phyloP scores from a whole-genome alignment of 108 stramenopile species.

The Craspedostauros australis region DNA sequence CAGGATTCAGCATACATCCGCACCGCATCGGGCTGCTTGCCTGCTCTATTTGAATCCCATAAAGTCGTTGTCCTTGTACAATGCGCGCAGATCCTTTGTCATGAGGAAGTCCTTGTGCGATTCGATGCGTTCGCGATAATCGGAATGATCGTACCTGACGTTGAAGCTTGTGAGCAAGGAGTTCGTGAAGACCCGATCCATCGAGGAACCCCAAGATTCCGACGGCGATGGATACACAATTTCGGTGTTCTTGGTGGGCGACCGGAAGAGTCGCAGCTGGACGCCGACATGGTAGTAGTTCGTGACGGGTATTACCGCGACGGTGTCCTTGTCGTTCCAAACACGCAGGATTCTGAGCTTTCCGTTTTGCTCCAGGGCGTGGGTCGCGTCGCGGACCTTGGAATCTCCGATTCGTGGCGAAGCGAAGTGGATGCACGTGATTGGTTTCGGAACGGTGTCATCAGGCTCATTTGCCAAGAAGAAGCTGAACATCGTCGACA shows the following conservation, averaged over 20 bases:
- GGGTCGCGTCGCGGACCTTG: slow-evolving; percentile 27
- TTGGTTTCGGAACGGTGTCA: slow-evolving; percentile 23
- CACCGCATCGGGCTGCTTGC: too few species aligned
- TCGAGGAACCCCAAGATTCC: not conserved
- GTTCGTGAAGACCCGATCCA: not conserved
- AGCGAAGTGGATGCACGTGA: slow-evolving; percentile 51
- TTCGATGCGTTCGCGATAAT: slow-evolving; percentile 1
- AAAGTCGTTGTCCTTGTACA: not conserved
- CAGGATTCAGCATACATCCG: too few species aligned
- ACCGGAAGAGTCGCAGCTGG: not conserved
- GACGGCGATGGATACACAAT: not conserved
- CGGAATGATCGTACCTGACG: not conserved
- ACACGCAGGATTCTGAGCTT: slow-evolving; percentile 43
- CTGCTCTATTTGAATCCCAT: slow-evolving; percentile 3
- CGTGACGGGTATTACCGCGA: not conserved
- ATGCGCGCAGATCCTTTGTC: not conserved
- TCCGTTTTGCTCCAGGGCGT: slow-evolving; percentile 37
- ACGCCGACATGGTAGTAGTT: slow-evolving; percentile 1
- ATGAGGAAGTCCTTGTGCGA: not conserved
- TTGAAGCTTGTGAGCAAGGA: slow-evolving; percentile 1
- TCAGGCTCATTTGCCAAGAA: slow-evolving; percentile 18
- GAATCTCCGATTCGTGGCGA: slow-evolving; percentile 46
- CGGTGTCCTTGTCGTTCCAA: slow-evolving; percentile 22
- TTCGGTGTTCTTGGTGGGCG: too few species aligned
- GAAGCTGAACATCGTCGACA: slow-evolving; percentile 59